Percentiles rank a stretch among this genome's conserved stretches.
Evolutionary conservation across 345 rosid genomes (phyloP).

Genomic region (Hibiscus mutabilis): DNA sequence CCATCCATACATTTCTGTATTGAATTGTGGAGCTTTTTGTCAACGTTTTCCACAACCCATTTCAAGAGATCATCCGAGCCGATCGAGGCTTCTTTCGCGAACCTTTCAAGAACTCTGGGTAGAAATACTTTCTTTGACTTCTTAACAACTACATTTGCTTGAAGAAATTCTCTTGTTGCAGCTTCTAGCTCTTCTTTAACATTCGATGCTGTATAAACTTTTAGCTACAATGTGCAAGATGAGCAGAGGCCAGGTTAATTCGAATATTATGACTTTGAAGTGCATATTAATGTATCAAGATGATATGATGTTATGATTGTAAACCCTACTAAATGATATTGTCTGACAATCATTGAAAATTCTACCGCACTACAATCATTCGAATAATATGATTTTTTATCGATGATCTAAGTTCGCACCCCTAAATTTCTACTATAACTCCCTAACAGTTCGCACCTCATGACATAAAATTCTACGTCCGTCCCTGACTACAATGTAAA

Average conservation of each 20-base stretch:
- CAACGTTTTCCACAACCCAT: slow-evolving; percentile 53
- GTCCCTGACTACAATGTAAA: too few species aligned
- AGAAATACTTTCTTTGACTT: slow-evolving; percentile 60
- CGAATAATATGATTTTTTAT: too few species aligned
- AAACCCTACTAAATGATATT: too few species aligned
- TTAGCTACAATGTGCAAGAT: slow-evolving; percentile 38
- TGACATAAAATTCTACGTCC: too few species aligned
- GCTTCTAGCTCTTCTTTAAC: slow-evolving; percentile 58
- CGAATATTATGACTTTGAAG: background rate
- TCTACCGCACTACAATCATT: too few species aligned
- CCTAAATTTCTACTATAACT: too few species aligned
- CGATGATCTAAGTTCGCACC: too few species aligned
- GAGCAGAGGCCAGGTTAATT: background rate
- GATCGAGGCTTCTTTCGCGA: slow-evolving; percentile 57
- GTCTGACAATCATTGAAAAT: too few species aligned
- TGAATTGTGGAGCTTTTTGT: slow-evolving; percentile 50
- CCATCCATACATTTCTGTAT: slow-evolving; percentile 46
- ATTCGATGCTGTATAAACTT: slow-evolving; percentile 55
- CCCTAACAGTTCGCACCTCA: too few species aligned
- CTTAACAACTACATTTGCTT: slow-evolving; percentile 45
- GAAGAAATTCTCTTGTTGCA: slow-evolving; percentile 67
- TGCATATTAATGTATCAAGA: too few species aligned
- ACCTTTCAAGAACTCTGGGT: slow-evolving; percentile 66
- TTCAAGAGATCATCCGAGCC: slow-evolving; percentile 47
- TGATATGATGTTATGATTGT: too few species aligned